Conservation (phyloP, 2,329 filamentous ascomycete genomes). For the Xylariaceae sp. region DNA sequence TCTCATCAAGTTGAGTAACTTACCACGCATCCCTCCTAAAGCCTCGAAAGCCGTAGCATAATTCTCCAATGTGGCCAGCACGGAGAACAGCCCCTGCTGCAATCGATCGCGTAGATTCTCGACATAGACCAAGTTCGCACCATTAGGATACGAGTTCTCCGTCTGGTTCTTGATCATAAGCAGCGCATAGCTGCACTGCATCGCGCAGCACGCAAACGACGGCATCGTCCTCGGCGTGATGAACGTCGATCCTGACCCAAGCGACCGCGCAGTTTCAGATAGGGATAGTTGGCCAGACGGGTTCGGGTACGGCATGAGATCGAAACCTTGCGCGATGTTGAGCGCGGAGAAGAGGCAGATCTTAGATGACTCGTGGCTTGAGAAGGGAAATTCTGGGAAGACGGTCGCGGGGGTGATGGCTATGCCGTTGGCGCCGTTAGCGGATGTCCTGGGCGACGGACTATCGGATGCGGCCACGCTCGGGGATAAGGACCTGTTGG, state of each 20-base stretch:
- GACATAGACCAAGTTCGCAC: slow-evolving; percentile 23
- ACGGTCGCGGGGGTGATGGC: slow-evolving; percentile 8
- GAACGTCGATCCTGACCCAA: slow-evolving; percentile 35
- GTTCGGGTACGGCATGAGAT: slow-evolving; percentile 43
- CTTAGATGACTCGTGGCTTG: slow-evolving; percentile 43
- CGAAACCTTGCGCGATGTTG: slow-evolving; percentile 44
- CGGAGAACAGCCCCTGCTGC: slow-evolving; percentile 40
- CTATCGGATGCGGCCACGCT: slow-evolving; percentile 27
- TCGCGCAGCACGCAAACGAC: slow-evolving; percentile 42
- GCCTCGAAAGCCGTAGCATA: slow-evolving; percentile 43
- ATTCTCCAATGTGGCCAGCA: slow-evolving; percentile 40
- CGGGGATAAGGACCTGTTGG: slow-evolving; percentile 27
- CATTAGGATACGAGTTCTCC: slow-evolving; percentile 33
- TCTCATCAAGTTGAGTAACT: slow-evolving; percentile 14
- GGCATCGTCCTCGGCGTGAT: slow-evolving; percentile 44
- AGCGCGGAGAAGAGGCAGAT: slow-evolving; percentile 47
- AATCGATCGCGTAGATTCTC: slow-evolving; percentile 38
- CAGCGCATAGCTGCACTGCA: slow-evolving; percentile 43
- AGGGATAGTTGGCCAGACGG: slow-evolving; percentile 34
- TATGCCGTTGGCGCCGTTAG: too few species aligned
- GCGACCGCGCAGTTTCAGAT: slow-evolving; percentile 32
- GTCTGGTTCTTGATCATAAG: slow-evolving; percentile 42
- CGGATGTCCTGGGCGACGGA: slow-evolving; percentile 27
- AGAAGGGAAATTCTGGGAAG: slow-evolving; percentile 40
- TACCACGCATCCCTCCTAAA: slow-evolving; percentile 43